These are phyloP conservation scores for Xylaria palmicola DNA, from an alignment of 495 filamentous ascomycete genomes.

Conservation along the genomic window DNA sequence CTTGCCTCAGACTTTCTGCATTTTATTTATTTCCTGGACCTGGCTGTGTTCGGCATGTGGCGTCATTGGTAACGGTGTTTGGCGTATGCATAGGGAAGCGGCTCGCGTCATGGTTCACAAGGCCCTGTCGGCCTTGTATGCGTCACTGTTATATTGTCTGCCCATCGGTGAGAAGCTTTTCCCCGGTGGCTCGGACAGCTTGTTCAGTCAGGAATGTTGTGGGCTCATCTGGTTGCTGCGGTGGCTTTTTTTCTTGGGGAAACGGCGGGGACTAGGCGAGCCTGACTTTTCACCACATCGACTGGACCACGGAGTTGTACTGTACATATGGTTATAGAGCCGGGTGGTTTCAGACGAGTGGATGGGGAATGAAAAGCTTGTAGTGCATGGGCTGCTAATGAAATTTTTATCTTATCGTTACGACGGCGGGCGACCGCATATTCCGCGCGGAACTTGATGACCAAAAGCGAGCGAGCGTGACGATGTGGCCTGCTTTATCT, in stretches of 20 bases:
- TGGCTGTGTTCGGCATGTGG: constrained; percentile 14
- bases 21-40: not conserved
- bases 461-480: too few relatives aligned
- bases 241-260: constrained; percentile 14
- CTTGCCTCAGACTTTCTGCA: constrained; percentile 11
- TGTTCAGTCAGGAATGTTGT: not conserved
- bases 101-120: constrained; percentile 14
- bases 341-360: constrained; percentile 7
- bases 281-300: not conserved
- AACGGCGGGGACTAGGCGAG: not conserved
- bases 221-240: not conserved
- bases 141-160: constrained; percentile 1
- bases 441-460: too few relatives aligned
- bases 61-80: constrained; percentile 16
- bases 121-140: not conserved
- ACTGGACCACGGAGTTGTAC: constrained; percentile 3
- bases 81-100: constrained; percentile 15
- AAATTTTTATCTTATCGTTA: not conserved
- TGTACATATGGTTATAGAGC: constrained; percentile 13
- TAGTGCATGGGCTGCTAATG: not conserved
- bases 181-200: not conserved
- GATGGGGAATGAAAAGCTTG: constrained; percentile 10
- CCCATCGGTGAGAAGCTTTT: not conserved
- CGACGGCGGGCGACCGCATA: not conserved
- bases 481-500: too few relatives aligned